Base-by-base conservation (phyloP, 2,329 filamentous ascomycete species). In the Ceratocystis colombiana region DNA sequence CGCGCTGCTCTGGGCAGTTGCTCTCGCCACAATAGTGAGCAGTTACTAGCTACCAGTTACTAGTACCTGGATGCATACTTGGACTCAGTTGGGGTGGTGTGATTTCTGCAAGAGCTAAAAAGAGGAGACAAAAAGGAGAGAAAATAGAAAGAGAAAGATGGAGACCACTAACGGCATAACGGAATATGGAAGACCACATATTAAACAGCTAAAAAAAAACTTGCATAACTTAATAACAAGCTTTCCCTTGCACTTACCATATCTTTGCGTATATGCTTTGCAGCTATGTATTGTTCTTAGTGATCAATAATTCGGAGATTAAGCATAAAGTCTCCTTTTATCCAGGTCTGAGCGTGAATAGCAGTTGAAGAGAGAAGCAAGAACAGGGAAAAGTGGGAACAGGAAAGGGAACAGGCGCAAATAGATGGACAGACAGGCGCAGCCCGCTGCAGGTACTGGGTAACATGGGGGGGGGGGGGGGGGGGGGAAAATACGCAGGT, bases 261-360 rank as follows among this genome's bases (percentile, higher is more conserved):
- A 28, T 33, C 25, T 17, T 5, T 57, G 6, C 28, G 53, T 15
- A 57, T 15, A 28, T 55, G 25, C 20, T 15, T 55, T 22, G 12
- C 5, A 22, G 25, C 25, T 10, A 5, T 15, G 22, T 25, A 17
- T 57, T 57, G 53, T 57, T 30, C 22, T 28, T n/a, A 30, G 53
- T 33, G 53, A n/a, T n/a, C 53, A 57, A 57, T 57, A 33, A 28
- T 33, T 57, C 53, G 53, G 53, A 57, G 28, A 57, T 57, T 57
- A 57, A 30, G 53, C 53, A 57, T 57, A 57, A 57, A 57, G 25
- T 17, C 53, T 57, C 53, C 25, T 57, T 57, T 57, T 30, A 57
- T 57, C 22, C 50, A 48, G 20, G 48, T 20, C 48, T 50, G 48
- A 50, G 48, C 48, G 46, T n/a, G 46, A 22, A 48, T 10, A 20